Conservation (phyloP, 257 asterid genomes). For the Paulownia fortunei region DNA sequence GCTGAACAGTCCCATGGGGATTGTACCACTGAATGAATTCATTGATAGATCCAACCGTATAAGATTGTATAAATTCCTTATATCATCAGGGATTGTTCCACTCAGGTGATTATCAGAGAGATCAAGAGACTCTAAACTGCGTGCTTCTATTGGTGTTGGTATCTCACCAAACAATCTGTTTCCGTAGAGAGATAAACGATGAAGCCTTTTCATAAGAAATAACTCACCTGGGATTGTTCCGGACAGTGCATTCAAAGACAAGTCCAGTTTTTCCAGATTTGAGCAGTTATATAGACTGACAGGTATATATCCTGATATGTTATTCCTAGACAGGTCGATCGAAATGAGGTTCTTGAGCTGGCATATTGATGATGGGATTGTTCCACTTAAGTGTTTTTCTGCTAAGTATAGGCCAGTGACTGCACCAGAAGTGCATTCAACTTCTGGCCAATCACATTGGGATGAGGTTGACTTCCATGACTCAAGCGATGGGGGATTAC, state of each 20-base stretch:
- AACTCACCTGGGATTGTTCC: slow-evolving; percentile 45
- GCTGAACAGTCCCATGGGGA: slow-evolving; percentile 33
- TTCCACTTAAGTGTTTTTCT: slow-evolving; percentile 28
- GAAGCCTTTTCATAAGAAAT: slow-evolving; percentile 27
- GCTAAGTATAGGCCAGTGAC: slow-evolving; percentile 30
- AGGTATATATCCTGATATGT: slow-evolving; percentile 35
- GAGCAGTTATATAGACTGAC: slow-evolving; percentile 24
- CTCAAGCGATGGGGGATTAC: slow-evolving; percentile 37
- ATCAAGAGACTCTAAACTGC: slow-evolving; percentile 16
- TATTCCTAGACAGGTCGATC: slow-evolving; percentile 27
- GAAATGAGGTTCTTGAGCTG: slow-evolving; percentile 22
- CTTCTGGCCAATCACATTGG: slow-evolving; percentile 35
- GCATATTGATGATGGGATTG: slow-evolving; percentile 39
- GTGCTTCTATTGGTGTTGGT: slow-evolving; percentile 17
- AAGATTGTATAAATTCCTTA: slow-evolving; percentile 35
- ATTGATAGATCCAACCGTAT: slow-evolving; percentile 31
- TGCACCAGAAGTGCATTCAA: slow-evolving; percentile 28
- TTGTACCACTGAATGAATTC: slow-evolving; percentile 40
- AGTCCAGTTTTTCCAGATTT: slow-evolving; percentile 20
- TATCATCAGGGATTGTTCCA: slow-evolving; percentile 41
- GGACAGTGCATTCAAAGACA: slow-evolving; percentile 33
- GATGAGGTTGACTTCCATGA: slow-evolving; percentile 46
- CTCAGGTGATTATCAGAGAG: slow-evolving; percentile 38
- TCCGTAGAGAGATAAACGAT: neutral
- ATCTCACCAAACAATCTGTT: slow-evolving; percentile 37